phyloP scores from a whole-genome alignment of 2,329 filamentous ascomycete species.

The Cladophialophora exuberans region DNA sequence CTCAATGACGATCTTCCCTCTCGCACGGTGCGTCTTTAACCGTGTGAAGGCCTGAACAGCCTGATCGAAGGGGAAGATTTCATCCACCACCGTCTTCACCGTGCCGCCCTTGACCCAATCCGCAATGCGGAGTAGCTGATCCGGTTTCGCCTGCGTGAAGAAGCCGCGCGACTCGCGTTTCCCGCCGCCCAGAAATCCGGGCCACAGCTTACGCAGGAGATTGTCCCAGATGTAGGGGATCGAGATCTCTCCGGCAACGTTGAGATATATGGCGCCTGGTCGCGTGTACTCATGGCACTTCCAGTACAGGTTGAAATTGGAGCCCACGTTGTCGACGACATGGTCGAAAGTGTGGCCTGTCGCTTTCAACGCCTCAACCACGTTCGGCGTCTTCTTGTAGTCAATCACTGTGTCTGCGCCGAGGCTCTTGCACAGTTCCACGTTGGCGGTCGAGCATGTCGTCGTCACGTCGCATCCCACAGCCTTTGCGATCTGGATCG shows the following conservation, averaged over 20 bases:
- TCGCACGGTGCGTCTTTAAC: constrained; percentile 58
- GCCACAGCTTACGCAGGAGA: constrained; percentile 45
- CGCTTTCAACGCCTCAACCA: constrained; percentile 45
- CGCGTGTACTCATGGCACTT: constrained; percentile 56
- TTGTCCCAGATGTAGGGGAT: constrained; percentile 23
- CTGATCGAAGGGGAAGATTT: constrained; percentile 59
- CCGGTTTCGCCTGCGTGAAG: constrained; percentile 42
- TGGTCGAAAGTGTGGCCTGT: constrained; percentile 54
- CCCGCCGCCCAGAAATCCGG: constrained; percentile 55
- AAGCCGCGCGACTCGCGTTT: constrained; percentile 41
- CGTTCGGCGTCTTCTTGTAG: constrained; percentile 53
- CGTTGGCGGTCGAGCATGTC: constrained; percentile 62
- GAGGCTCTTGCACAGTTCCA: constrained; percentile 58
- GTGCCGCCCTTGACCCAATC: constrained; percentile 62
- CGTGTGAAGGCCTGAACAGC: constrained; percentile 61
- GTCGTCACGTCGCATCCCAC: constrained; percentile 58
- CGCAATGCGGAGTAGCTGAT: constrained; percentile 55
- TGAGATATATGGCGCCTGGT: constrained; percentile 54
- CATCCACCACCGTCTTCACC: constrained; percentile 60
- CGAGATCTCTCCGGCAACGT: constrained; percentile 40
- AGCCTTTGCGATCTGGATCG: constrained; percentile 66
- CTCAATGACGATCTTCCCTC: constrained; percentile 62
- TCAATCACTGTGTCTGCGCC: constrained; percentile 68
- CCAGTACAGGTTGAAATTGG: constrained; percentile 56
- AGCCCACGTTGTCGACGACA: constrained; percentile 62